Percentiles rank a stretch among this genome's conserved stretches.
phyloP scores from a whole-genome alignment of 176 grass and related monocot species.

The Pontederia paniculata region DNA sequence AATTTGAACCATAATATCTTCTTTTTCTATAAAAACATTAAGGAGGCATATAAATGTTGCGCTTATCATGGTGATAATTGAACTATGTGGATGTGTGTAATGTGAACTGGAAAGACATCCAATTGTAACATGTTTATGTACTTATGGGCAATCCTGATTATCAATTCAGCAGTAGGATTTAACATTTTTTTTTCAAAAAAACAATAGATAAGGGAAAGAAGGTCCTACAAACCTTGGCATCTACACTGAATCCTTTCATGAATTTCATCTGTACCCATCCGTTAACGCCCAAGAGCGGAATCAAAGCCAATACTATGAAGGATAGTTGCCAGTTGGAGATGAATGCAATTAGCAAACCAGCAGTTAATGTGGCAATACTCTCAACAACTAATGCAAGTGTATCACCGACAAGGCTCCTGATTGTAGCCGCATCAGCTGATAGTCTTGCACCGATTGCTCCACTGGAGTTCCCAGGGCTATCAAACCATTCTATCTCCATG shows the following conservation, averaged over 20 bases:
- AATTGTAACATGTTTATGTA: too few species aligned
- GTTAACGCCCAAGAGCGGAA: conserved; percentile 79
- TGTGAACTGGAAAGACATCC: too few species aligned
- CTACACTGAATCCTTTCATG: conserved; percentile 69
- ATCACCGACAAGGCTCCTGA: conserved; percentile 82
- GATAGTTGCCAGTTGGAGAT: conserved; percentile 80
- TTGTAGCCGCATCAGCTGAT: conserved; percentile 74
- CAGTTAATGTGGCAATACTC: conserved; percentile 60
- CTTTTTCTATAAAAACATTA: too few species aligned
- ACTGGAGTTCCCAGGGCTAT: conserved; percentile 69
- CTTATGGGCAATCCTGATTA: too few species aligned
- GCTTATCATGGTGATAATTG: too few species aligned
- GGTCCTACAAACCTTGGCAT: conserved; percentile 55
- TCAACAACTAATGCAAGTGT: conserved; percentile 67
- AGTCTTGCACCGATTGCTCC: conserved; percentile 71
- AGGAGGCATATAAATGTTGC: too few species aligned
- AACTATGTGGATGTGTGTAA: too few species aligned
- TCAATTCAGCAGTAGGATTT: too few species aligned
- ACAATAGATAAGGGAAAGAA: too few species aligned
- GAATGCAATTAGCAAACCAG: conserved; percentile 79
- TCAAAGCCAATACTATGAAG: conserved; percentile 64
- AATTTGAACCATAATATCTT: too few species aligned
- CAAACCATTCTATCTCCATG: conserved; percentile 92
- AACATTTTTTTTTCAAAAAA: too few species aligned
- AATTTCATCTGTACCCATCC: conserved; percentile 92